Percentiles rank a stretch among this genome's conserved stretches.
phyloP scores from a whole-genome alignment of 441 rosid genomes.

The Metrosideros polymorpha region DNA sequence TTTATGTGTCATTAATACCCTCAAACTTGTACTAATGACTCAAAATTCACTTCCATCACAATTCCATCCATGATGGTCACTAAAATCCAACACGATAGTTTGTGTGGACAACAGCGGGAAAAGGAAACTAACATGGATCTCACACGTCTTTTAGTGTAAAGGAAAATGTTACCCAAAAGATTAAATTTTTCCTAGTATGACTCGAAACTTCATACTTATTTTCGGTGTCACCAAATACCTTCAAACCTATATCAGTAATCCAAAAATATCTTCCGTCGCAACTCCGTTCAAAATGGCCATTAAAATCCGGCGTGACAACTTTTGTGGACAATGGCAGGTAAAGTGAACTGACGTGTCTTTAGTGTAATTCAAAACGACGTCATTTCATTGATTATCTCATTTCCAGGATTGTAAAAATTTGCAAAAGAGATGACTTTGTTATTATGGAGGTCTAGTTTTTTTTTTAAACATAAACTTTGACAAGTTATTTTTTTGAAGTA shows the following conservation, averaged over 20 bases:
- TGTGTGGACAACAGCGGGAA: background rate
- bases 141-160: rapidly evolving
- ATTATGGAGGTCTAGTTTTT: no score
- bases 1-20: background rate
- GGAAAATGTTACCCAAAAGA: background rate
- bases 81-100: background rate
- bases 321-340: no score
- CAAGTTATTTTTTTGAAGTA: no score
- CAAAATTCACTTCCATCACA: background rate
- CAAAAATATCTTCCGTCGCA: background rate
- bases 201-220: background rate
- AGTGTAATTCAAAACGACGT: no score
- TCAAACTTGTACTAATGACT: background rate
- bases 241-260: background rate
- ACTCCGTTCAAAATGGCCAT: background rate
- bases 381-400: no score
- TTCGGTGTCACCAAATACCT: background rate
- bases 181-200: background rate
- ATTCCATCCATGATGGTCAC: background rate
- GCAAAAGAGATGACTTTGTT: no score
- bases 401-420: no score
- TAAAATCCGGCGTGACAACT: background rate
- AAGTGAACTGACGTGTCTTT: no score
- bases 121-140: background rate
- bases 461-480: no score